Conservation (phyloP, 106 monocot genomes). For the Dioscorea dumetorum region DNA sequence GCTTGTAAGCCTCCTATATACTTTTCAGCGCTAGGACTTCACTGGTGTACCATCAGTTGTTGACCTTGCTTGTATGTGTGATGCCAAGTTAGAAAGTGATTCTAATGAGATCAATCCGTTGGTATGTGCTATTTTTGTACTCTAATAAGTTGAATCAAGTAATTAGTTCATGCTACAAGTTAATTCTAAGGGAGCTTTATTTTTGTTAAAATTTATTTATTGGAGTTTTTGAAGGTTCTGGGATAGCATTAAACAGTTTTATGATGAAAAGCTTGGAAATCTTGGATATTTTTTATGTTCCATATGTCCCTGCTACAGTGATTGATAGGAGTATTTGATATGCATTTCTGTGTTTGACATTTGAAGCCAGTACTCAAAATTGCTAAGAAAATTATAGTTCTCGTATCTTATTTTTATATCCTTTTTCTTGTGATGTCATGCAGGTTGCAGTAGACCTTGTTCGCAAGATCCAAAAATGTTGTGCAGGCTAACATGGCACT, state of each 20-base stretch:
- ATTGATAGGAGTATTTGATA: too few species aligned
- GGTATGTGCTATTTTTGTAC: conserved; percentile 25
- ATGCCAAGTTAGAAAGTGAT: conserved; percentile 74
- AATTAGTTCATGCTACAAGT: too few species aligned
- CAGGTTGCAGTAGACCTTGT: conserved; percentile 94
- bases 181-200: too few species aligned
- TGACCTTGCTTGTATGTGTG: conserved; percentile 87
- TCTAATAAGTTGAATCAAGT: not conserved
- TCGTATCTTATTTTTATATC: not conserved
- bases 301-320: too few species aligned
- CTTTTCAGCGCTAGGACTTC: conserved; percentile 57
- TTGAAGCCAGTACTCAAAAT: too few species aligned
- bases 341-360: too few species aligned
- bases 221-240: too few species aligned
- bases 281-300: too few species aligned
- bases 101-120: conserved; percentile 78
- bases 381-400: too few species aligned
- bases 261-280: too few species aligned
- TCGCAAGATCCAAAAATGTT: conserved; percentile 89
- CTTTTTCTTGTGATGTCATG: conserved; percentile 1
- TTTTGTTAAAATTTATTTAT: too few species aligned
- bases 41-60: conserved; percentile 92
- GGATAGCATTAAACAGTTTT: too few species aligned
- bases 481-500: conserved; percentile 86
- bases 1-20: not conserved